phyloP scores from a whole-genome alignment of 2,329 filamentous ascomycete species.

The Exophiala sp. region DNA sequence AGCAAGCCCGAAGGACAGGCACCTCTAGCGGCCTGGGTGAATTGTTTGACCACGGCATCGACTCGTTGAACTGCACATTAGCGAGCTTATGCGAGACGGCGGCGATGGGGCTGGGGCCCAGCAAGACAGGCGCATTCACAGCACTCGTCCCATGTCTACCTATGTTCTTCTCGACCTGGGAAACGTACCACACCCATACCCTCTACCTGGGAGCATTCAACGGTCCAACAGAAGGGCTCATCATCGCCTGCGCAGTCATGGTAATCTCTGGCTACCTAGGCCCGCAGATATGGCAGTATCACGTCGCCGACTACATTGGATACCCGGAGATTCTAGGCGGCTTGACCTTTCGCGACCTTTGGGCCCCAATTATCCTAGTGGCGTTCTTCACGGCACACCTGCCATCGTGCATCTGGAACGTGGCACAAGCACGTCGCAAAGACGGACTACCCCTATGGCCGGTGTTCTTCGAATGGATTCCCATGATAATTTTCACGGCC shows the following conservation, averaged over 20 bases:
- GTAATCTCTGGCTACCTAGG: conserved; percentile 79
- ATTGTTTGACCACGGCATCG: conserved; percentile 97
- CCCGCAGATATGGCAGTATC: conserved; percentile 76
- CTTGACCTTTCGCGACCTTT: conserved; percentile 76
- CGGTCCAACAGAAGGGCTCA: conserved; percentile 88
- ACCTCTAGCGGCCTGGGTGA: conserved; percentile 93
- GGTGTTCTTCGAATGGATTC: conserved; percentile 88
- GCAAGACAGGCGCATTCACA: conserved; percentile 80
- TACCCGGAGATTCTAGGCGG: conserved; percentile 59
- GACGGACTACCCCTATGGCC: conserved; percentile 69
- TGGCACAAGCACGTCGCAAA: conserved; percentile 66
- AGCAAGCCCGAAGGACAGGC: conserved; percentile 89
- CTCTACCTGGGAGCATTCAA: conserved; percentile 95
- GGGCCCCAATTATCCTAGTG: conserved; percentile 65
- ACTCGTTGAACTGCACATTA: conserved; percentile 94
- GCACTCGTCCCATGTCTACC: conserved; percentile 84
- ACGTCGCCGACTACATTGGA: conserved; percentile 64
- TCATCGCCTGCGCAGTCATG: conserved; percentile 85
- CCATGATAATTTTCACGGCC: conserved; percentile 73
- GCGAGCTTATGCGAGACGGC: conserved; percentile 85
- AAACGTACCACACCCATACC: conserved; percentile 97
- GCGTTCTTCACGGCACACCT: conserved; percentile 69
- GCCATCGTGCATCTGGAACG: conserved; percentile 84
- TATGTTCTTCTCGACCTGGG: conserved; percentile 99
- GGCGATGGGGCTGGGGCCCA: conserved; percentile 84